Conservation (phyloP, 192 early-diverging fungal species). For the Linnemannia zychae region DNA sequence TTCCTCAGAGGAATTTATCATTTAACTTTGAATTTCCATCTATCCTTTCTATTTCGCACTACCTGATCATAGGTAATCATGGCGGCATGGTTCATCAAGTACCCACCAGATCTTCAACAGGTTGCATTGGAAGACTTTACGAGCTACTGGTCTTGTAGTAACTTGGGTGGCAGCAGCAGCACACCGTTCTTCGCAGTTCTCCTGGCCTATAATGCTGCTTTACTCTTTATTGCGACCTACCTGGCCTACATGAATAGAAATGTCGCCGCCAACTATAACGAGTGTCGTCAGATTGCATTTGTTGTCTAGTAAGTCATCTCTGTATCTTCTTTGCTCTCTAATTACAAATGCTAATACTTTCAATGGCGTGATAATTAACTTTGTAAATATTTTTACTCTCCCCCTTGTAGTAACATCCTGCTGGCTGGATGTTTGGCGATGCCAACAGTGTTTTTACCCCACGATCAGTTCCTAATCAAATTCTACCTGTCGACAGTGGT, state of each 20-base stretch:
- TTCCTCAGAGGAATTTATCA: too few species aligned
- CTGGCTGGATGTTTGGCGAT: slow-evolving; percentile 60
- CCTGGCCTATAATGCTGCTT: slow-evolving; percentile 39
- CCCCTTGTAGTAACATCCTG: slow-evolving; percentile 58
- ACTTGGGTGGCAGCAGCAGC: slow-evolving; percentile 19
- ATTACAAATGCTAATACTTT: too few species aligned
- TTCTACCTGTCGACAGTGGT: slow-evolving; percentile 59
- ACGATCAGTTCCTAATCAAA: slow-evolving; percentile 59
- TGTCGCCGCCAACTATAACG: slow-evolving; percentile 63
- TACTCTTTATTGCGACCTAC: slow-evolving; percentile 60
- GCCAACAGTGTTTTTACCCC: slow-evolving; percentile 53
- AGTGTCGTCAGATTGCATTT: slow-evolving; percentile 66
- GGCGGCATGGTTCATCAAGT: slow-evolving; percentile 47
- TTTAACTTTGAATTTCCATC: too few species aligned
- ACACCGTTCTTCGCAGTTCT: slow-evolving; percentile 46
- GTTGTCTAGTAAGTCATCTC: slow-evolving; percentile 64
- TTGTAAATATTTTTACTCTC: neutral
- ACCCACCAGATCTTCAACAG: slow-evolving; percentile 44
- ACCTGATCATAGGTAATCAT: slow-evolving; percentile 44
- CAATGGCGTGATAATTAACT: too few species aligned
- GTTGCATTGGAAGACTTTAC: slow-evolving; percentile 44
- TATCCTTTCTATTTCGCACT: neutral
- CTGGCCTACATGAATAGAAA: slow-evolving; percentile 67
- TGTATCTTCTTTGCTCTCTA: neutral
- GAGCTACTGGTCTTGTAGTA: slow-evolving; percentile 60